These are phyloP conservation scores for Metschnikowia reukaufii DNA, from an alignment of 805 yeast species.

Conservation along the genomic window DNA sequence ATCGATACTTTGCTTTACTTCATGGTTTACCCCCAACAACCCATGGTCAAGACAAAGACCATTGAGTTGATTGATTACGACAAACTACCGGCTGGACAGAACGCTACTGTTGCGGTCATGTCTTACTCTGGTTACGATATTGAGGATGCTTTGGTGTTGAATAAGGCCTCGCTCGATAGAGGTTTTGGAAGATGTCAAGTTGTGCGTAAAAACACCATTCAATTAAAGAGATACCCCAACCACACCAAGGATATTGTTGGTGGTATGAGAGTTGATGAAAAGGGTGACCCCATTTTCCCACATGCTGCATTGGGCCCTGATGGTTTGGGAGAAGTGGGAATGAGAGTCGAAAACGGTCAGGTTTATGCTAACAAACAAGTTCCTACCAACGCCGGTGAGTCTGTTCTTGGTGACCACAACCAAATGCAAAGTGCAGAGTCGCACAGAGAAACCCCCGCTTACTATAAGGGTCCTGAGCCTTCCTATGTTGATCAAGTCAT, in stretches of 20 bases:
- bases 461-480: constrained; percentile 93
- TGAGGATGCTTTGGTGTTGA: constrained; percentile 95
- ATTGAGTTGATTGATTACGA: constrained; percentile 94
- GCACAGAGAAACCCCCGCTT: constrained; percentile 87
- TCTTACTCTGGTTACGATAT: constrained; percentile 98
- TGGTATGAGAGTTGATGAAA: constrained; percentile 86
- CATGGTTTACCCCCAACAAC: constrained; percentile 99
- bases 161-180: constrained; percentile 90
- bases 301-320: constrained; percentile 89
- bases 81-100: constrained; percentile 97
- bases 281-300: constrained; percentile 78
- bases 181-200: constrained; percentile 99
- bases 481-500: constrained; percentile 95
- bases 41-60: constrained; percentile 97
- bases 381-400: constrained; percentile 80
- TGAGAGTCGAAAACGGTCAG: constrained; percentile 86
- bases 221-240: constrained; percentile 87
- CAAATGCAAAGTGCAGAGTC: constrained; percentile 47
- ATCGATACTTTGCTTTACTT: constrained; percentile 90
- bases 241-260: constrained; percentile 89
- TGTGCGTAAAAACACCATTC: constrained; percentile 85
- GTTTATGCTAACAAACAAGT: constrained; percentile 91
- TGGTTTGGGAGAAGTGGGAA: constrained; percentile 96
- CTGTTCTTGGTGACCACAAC: constrained; percentile 45
- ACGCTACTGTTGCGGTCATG: constrained; percentile 99